Evolutionary conservation across 2,329 filamentous ascomycete species (phyloP).

Genomic region (Elsinoe batatas): DNA sequence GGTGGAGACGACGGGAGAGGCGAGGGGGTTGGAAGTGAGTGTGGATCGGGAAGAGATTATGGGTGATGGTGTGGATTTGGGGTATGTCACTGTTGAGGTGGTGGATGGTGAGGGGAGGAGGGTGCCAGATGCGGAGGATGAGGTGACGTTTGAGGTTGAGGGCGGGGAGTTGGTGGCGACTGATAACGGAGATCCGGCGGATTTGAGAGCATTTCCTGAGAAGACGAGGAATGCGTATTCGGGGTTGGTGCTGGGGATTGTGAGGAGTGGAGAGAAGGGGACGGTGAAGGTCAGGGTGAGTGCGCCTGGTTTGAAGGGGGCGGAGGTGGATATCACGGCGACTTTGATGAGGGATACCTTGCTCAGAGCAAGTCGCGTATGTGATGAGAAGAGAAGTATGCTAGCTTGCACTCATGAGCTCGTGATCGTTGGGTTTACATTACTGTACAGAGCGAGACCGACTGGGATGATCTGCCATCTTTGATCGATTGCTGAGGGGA

Average conservation of each 20-base stretch:
- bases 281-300: background rate
- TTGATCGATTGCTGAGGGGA: background rate
- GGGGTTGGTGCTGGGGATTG: slow-evolving; percentile 11
- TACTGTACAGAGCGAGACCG: background rate
- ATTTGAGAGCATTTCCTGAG: slow-evolving; percentile 34
- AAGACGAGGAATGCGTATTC: slow-evolving; percentile 13
- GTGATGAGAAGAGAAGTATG: background rate
- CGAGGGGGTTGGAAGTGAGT: slow-evolving; percentile 31
- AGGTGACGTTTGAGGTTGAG: slow-evolving; percentile 36
- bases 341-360: background rate
- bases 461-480: background rate
- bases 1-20: slow-evolving; percentile 33
- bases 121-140: slow-evolving; percentile 36
- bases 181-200: slow-evolving; percentile 43
- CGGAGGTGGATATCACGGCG: background rate
- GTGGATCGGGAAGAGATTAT: slow-evolving; percentile 33
- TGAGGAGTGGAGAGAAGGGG: background rate
- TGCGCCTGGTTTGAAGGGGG: background rate
- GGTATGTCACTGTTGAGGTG: slow-evolving; percentile 39
- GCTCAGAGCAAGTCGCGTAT: too few relatives aligned
- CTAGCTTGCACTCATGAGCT: background rate
- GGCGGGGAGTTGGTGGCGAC: slow-evolving; percentile 42
- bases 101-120: slow-evolving; percentile 35
- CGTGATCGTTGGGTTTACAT: background rate
- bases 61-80: slow-evolving; percentile 38